phyloP scores from a whole-genome alignment of 108 stramenopile species.

The Poteriospumella lacustris region DNA sequence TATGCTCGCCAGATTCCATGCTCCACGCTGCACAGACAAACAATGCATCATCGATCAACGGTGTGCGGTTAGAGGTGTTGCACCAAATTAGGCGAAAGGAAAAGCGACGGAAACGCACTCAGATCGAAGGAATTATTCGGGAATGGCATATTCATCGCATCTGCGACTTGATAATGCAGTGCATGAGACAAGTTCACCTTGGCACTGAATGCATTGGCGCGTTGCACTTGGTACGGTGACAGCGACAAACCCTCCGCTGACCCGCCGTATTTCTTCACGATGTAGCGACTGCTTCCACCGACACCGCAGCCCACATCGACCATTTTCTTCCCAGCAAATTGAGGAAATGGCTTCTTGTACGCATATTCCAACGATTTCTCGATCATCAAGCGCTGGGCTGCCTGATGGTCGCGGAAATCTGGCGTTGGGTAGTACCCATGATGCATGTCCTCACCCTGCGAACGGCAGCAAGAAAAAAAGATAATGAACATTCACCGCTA shows the following conservation, averaged over 20 bases:
- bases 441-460: conserved; percentile 63
- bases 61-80: no score
- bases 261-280: conserved; percentile 67
- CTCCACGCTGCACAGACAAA: no score
- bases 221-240: conserved; percentile 78
- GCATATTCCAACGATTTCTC: conserved; percentile 83
- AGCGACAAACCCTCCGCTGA: conserved; percentile 75
- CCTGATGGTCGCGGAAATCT: conserved; percentile 12
- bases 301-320: conserved; percentile 93
- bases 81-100: no score
- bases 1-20: conserved; percentile 89
- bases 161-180: conserved; percentile 65
- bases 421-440: conserved; percentile 47
- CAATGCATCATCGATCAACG: no score
- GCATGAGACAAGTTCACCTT: conserved; percentile 31
- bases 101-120: neutral
- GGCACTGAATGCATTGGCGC: conserved; percentile 69
- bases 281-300: conserved; percentile 79
- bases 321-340: conserved; percentile 3
- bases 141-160: conserved; percentile 86
- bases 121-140: conserved; percentile 75
- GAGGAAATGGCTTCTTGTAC: conserved; percentile 23
- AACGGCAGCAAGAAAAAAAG: neutral
- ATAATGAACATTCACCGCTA: neutral
- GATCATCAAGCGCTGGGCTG: conserved; percentile 82